These are phyloP conservation scores for Tympanopsis confertula DNA, from an alignment of 2,329 filamentous ascomycete genomes.

Conservation along the genomic window DNA sequence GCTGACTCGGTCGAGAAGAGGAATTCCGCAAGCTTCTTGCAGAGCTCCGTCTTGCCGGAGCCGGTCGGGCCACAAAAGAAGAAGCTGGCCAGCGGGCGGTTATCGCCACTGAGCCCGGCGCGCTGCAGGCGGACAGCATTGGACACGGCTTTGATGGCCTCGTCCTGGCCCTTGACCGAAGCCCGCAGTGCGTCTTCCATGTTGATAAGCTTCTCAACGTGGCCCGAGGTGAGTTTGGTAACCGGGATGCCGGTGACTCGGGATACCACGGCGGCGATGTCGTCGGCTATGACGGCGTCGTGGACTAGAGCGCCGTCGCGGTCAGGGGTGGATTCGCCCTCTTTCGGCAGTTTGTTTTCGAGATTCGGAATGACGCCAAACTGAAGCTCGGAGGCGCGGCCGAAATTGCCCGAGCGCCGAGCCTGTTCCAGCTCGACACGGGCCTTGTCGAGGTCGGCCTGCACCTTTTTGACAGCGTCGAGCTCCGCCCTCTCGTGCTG, in stretches of 20 bases:
- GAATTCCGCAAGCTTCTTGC: conserved; percentile 89
- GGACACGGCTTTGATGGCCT: conserved; percentile 80
- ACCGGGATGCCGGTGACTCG: conserved; percentile 87
- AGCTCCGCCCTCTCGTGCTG: conserved; percentile 81
- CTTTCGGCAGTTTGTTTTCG: conserved; percentile 68
- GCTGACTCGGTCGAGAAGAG: conserved; percentile 86
- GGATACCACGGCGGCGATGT: conserved; percentile 86
- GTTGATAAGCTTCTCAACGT: conserved; percentile 85
- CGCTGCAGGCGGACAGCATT: conserved; percentile 90
- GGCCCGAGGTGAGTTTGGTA: conserved; percentile 80
- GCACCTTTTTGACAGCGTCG: conserved; percentile 72
- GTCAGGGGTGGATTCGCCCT: conserved; percentile 36
- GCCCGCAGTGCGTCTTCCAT: conserved; percentile 86
- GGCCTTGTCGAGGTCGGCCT: conserved; percentile 79
- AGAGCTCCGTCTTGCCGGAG: conserved; percentile 93
- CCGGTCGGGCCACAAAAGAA: conserved; percentile 97
- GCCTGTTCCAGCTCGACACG: conserved; percentile 77
- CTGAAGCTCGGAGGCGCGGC: conserved; percentile 72
- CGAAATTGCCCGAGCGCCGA: conserved; percentile 80
- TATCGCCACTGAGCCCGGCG: conserved; percentile 82
- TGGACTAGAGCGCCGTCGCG: conserved; percentile 58
- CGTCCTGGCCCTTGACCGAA: conserved; percentile 83
- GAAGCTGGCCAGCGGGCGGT: conserved; percentile 82
- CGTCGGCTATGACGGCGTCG: conserved; percentile 84
- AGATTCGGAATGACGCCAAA: conserved; percentile 78